Conservation (phyloP, 2,329 filamentous ascomycete genomes). For the Neopestalotiopsis sp. region DNA sequence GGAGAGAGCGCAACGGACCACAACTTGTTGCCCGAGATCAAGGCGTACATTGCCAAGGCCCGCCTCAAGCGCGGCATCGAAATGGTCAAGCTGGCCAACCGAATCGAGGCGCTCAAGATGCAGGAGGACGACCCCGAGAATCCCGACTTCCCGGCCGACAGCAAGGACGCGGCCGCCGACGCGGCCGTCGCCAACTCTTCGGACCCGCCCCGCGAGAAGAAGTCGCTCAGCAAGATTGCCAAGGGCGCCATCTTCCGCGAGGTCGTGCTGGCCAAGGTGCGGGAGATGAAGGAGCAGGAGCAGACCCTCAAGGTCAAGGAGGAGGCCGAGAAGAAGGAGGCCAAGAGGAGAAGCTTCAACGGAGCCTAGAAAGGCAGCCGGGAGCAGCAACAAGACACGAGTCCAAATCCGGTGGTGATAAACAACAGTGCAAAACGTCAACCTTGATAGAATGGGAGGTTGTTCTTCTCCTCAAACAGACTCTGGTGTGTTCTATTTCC, state of each 20-base stretch:
- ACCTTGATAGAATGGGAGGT: not conserved
- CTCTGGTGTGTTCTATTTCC: not conserved
- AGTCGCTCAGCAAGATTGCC: constrained; percentile 53
- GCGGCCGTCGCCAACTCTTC: constrained; percentile 38
- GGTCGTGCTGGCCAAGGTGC: constrained; percentile 91
- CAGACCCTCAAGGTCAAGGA: constrained; percentile 72
- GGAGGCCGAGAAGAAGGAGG: constrained; percentile 58
- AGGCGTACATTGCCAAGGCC: constrained; percentile 88
- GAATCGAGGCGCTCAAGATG: constrained; percentile 92
- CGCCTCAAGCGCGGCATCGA: constrained; percentile 93
- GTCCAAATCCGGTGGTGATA: not conserved
- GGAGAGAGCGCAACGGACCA: constrained; percentile 92
- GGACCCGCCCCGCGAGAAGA: constrained; percentile 37
- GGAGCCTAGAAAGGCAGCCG: constrained; percentile 20
- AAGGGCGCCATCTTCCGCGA: constrained; percentile 86
- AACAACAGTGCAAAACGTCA: not conserved
- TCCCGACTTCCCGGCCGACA: constrained; percentile 71
- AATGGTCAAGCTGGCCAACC: constrained; percentile 93
- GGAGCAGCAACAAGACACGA: not conserved
- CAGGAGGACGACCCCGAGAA: constrained; percentile 84
- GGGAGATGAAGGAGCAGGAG: constrained; percentile 88
- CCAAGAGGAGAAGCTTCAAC: constrained; percentile 40
- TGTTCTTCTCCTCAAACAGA: not conserved
- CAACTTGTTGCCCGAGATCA: constrained; percentile 97
- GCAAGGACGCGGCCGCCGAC: constrained; percentile 59